Conservation (phyloP, 805 yeast species). For the Candida pini region DNA sequence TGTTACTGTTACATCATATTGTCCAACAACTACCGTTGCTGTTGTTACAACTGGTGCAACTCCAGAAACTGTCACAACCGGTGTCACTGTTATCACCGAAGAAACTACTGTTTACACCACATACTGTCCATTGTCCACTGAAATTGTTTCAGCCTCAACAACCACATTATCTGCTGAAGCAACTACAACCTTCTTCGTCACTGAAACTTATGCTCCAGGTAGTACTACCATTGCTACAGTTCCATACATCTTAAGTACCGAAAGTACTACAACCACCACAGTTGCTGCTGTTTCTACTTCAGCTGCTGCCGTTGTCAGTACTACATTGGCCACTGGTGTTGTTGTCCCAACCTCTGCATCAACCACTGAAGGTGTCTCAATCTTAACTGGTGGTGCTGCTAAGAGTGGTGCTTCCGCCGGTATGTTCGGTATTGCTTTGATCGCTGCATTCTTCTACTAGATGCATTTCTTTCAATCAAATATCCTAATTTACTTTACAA, state of each 20-base stretch:
- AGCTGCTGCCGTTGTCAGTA: constrained; percentile 4
- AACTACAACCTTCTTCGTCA: constrained; percentile 7
- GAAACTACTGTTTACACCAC: constrained; percentile 25
- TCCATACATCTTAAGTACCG: constrained; percentile 2
- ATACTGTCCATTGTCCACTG: constrained; percentile 28
- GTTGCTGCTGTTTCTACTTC: constrained; percentile 1
- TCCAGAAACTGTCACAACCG: constrained; percentile 18
- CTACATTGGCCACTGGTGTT: constrained; percentile 4
- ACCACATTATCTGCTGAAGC: constrained; percentile 7
- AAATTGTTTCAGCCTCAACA: constrained; percentile 6
- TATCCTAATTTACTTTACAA: no score
- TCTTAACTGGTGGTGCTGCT: constrained; percentile 3
- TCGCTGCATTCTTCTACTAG: constrained; percentile 21
- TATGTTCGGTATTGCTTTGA: constrained; percentile 18
- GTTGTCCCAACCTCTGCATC: constrained; percentile 4
- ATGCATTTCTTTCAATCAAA: no score
- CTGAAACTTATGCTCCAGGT: constrained; percentile 2
- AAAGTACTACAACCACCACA: constrained; percentile 1
- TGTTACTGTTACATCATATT: constrained; percentile 1
- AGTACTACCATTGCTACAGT: constrained; percentile 2
- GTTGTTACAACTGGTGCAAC: constrained; percentile 16
- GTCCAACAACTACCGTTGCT: constrained; percentile 13
- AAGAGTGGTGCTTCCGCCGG: constrained; percentile 19
- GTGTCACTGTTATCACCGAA: constrained; percentile 17
- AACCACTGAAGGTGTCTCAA: constrained; percentile 4